phyloP scores from a whole-genome alignment of 305 asterid genomes.

The Striga hermonthica region DNA sequence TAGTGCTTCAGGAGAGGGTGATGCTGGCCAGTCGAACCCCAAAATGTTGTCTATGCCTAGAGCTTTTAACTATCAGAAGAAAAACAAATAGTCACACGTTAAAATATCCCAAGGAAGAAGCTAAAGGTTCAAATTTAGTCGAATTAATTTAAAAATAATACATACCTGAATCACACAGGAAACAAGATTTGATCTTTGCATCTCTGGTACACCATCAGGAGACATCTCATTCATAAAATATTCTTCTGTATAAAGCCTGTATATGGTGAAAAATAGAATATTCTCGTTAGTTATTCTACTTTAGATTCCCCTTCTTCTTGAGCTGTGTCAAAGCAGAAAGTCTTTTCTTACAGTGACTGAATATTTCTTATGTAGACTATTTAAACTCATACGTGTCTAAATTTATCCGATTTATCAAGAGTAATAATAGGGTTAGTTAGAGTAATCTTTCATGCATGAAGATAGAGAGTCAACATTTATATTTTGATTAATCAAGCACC shows the following conservation, averaged over 20 bases:
- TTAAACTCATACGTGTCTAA: too few species aligned
- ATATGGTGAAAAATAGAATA: constrained; percentile 24
- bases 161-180: constrained; percentile 88
- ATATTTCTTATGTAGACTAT: too few species aligned
- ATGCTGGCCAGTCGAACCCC: constrained; percentile 96
- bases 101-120: constrained; percentile 15
- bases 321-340: too few species aligned
- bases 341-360: too few species aligned
- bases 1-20: constrained; percentile 93
- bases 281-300: constrained; percentile 1
- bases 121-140: constrained; percentile 7
- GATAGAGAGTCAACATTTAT: constrained; percentile 22
- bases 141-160: neutral
- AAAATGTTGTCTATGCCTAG: constrained; percentile 90
- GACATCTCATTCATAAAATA: constrained; percentile 80
- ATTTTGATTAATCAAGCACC: constrained; percentile 42
- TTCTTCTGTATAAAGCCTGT: constrained; percentile 92
- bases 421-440: neutral
- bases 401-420: too few species aligned
- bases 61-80: constrained; percentile 70
- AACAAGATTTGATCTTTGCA: constrained; percentile 93
- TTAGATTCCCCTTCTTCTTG: neutral
- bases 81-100: constrained; percentile 26
- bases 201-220: constrained; percentile 82
- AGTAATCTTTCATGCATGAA: constrained; percentile 4